Base-by-base conservation (phyloP, 495 filamentous ascomycete species). In the Penicillium malachiteum region DNA sequence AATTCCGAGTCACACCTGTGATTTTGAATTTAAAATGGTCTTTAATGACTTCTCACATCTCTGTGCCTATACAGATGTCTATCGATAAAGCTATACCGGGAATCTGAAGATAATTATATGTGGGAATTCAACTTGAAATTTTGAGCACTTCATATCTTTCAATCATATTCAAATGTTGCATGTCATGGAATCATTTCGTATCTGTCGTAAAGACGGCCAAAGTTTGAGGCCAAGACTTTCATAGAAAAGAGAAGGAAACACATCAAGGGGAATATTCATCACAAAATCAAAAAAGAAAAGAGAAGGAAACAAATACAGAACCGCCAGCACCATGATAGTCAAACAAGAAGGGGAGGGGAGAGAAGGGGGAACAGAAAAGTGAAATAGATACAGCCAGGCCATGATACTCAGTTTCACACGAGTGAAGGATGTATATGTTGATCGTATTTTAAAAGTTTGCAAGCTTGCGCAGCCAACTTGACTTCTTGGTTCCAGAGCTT, bases 391-490 rank as follows among this genome's bases (percentile, higher is more conserved):
- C 21, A 26, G 21, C 21, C 21, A 4, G 21, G 21, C 21, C 4
- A 26, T 26, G 4, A 26, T 26, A n/a, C n/a, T n/a, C n/a, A n/a
- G n/a, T n/a, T n/a, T n/a, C 21, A 26, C 21, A 26, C n/a, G 21
- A 26, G 21, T n/a, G n/a, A n/a, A n/a, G n/a, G n/a, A n/a, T n/a
- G n/a, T n/a, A n/a, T n/a, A 26, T 26, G 2, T 26, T 26, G 21
- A 26, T 26, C 4, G 21, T 26, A 26, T 4, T 26, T 26, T 50
- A 50, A 13, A 50, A 39, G 14, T 40, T 50, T 12, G 75, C 72
- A 40, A 80, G 56, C 50, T 78, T 81, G 55, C 73, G 71, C 40
- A 81, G 71, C 79, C 79, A 81, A 55, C 70, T 74, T 2, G 73
- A 65, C 56, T 72, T 71, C 60, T 76, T 80, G 0, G 60, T 63